Evolutionary conservation across 2,329 filamentous ascomycete genomes (phyloP).

Genomic region (Plenodomus biglobosus): DNA sequence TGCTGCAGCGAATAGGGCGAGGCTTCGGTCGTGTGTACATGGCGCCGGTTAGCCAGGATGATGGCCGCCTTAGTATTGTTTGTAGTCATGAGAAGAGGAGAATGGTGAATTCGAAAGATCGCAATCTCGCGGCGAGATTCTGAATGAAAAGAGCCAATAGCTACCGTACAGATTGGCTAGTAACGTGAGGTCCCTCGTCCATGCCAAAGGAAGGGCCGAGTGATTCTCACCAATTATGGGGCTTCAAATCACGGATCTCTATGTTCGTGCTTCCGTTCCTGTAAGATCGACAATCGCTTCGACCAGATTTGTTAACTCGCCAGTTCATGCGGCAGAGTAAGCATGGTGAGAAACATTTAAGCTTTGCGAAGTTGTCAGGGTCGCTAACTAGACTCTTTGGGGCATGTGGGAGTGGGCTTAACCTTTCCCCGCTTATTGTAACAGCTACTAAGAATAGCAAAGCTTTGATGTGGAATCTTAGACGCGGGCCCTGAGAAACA

Average conservation of each 20-base stretch:
- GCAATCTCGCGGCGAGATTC: not conserved
- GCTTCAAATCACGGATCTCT: too few relatives aligned
- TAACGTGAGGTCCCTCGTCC: too few relatives aligned
- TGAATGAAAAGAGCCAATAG: not conserved
- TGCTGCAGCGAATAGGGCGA: constrained; percentile 17
- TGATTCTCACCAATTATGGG: too few relatives aligned
- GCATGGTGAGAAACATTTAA: not conserved
- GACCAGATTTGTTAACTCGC: too few relatives aligned
- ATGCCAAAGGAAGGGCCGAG: too few relatives aligned
- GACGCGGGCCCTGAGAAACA: too few relatives aligned
- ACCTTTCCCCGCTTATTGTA: not conserved
- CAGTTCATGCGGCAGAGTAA: not conserved
- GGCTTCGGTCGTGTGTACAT: too few relatives aligned
- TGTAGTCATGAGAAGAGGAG: not conserved
- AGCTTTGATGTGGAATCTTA: not conserved
- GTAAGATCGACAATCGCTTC: too few relatives aligned
- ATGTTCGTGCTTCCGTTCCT: too few relatives aligned
- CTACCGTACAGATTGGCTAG: too few relatives aligned
- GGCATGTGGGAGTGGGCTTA: too few relatives aligned
- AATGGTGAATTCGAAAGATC: not conserved
- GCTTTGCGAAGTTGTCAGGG: not conserved
- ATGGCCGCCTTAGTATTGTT: not conserved
- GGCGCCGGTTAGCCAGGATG: constrained; percentile 14
- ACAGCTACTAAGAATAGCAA: not conserved
- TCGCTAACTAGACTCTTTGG: not conserved